Base-by-base conservation (phyloP, 2,329 filamentous ascomycete species). In the Aspergillus tanneri region DNA sequence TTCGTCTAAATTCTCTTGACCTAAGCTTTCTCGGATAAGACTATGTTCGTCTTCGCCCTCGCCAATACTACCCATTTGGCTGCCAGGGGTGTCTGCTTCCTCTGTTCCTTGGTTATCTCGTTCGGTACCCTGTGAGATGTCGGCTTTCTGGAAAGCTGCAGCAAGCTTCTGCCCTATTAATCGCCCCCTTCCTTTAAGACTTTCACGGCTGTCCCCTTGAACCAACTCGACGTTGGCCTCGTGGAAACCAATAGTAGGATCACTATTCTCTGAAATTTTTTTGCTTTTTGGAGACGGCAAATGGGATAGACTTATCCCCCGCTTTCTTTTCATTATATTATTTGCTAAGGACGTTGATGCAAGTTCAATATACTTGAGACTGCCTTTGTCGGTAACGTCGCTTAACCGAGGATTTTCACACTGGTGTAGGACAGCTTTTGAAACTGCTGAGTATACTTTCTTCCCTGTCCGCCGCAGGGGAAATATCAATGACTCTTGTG, bases 401-500 rank as follows among this genome's bases (percentile, higher is more conserved):
- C 57, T 67, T 21, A 56, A 57, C 11, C 62, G 57, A 28, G 66
- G 50, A 23, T 63, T 62, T 53, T 68, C 62, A 38, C 63, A 60
- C 64, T 62, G 66, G 40, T 67, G 61, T 11, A 67, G 57, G 12
- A 53, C 45, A 3, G 32, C 40, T 32, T 57, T 56, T 5, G 47
- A 41, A 10, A 47, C 46, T 4, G 50, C 24, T 32, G 43, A 57
- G 43, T 61, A 54, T 8, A 42, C 49, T 12, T 60, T 61, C 25
- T 45, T 58, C 10, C 46, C 51, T 4, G 50, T 44, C 11, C 47
- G 50, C 16, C 48, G 57, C 11, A 43, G 36, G 23, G 52, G 41
- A 9, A 53, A 52, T 19, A 59, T 48, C 18, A 56, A 37, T 6
- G 53, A 55, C 21, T 56, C 54, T 35, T 57, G 56, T 4, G 52